Percentiles rank a stretch among this genome's conserved stretches.
Evolutionary conservation across 2,329 filamentous ascomycete species (phyloP).

Genomic region (Alternaria sp.): DNA sequence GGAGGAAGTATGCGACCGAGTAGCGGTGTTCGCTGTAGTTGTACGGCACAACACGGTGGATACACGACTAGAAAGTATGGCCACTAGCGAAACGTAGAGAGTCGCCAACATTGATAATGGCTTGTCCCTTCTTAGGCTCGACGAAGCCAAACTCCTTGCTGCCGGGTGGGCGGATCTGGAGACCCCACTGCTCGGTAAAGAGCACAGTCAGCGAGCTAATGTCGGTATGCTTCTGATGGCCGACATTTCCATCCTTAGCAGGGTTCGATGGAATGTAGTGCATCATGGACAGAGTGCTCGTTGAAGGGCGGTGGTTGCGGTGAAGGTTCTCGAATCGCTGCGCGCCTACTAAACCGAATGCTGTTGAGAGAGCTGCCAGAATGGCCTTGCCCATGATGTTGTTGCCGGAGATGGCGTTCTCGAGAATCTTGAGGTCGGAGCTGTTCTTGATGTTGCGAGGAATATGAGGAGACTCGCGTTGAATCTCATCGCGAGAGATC

Average conservation of each 20-base stretch:
- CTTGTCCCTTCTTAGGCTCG: conserved; percentile 60
- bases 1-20: conserved; percentile 67
- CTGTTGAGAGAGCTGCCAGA: conserved; percentile 57
- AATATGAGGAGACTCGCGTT: conserved; percentile 37
- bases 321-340: conserved; percentile 44
- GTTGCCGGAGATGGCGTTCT: conserved; percentile 42
- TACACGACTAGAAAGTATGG: conserved; percentile 64
- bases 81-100: conserved; percentile 65
- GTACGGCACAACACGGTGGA: conserved; percentile 66
- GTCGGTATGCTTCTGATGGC: conserved; percentile 48
- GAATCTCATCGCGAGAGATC: conserved; percentile 46
- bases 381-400: conserved; percentile 52
- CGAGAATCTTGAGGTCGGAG: conserved; percentile 35
- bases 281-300: conserved; percentile 46
- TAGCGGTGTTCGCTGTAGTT: conserved; percentile 64
- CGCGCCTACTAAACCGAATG: conserved; percentile 36
- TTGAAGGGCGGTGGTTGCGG: conserved; percentile 45
- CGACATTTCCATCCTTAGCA: conserved; percentile 34
- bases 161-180: conserved; percentile 64
- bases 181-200: conserved; percentile 65
- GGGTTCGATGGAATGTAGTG: conserved; percentile 43
- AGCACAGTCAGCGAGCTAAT: conserved; percentile 44
- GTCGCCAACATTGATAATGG: conserved; percentile 68
- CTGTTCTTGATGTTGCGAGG: conserved; percentile 42
- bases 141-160: conserved; percentile 55